Evolutionary conservation across 768 basidiomycete genomes (phyloP), one percentile per base, ranked within the genome.

Genomic region (Trametes elegans): DNA sequence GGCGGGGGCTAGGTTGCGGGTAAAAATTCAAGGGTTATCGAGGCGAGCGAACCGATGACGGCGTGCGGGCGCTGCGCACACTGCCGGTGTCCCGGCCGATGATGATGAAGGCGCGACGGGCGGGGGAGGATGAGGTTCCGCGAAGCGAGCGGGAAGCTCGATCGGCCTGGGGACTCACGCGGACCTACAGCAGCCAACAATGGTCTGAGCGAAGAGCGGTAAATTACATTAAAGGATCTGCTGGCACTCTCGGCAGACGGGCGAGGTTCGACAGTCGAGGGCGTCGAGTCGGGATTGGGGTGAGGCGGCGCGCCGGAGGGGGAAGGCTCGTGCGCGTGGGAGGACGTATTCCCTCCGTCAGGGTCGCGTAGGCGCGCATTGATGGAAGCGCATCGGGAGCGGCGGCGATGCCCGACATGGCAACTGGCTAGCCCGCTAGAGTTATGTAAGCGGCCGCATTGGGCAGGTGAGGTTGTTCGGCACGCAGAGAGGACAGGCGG

Each of bases 381-480:
- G 59, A 58, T 60, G 59, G 55, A 45, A 46, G 58, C 29, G 31
- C 18, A 49, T 43, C 43, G 35, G 56, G 49, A 52, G 34, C 36
- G 58, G 55, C 49, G 58, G 18, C 28, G 50, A 24, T n/a, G 35
- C 52, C 52, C 32, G 43, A 44, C 18, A 54, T 50, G 53, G 49
- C 53, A 51, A 36, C 19, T 51, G 29, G 53, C 23, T 29, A 19
- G 40, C 42, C 27, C 24, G 53, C 21, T 19, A 29, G 13, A 44
- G 40, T 59, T 43, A 59, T 5, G 29, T 59, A 53, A 60, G 40
- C 48, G 14, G 38, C 60, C 53, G 32, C 16, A 52, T 42, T 9
- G 21, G 60, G 60, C 60, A 61, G 48, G 52, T 23, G 52, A 42
- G 48, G 53, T 57, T 45, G 56, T 55, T 55, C 55, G 58, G 46